Evolutionary conservation across 2,329 filamentous ascomycete species (phyloP).

Genomic region (Acrodontium crateriforme): DNA sequence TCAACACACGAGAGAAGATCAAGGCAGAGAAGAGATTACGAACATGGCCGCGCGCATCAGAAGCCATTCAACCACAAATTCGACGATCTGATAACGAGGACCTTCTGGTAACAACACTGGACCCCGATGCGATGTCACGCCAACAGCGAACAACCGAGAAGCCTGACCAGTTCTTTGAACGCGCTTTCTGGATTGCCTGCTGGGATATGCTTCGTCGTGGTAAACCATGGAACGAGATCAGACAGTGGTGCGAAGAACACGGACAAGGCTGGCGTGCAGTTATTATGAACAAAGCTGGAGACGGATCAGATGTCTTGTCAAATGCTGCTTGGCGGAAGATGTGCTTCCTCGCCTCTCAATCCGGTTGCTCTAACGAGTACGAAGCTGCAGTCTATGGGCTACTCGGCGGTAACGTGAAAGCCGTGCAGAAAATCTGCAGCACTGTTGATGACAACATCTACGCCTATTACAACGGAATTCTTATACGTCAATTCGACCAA

Average conservation of each 20-base stretch:
- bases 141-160: slow-evolving; percentile 64
- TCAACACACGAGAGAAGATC: slow-evolving; percentile 79
- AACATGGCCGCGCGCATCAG: slow-evolving; percentile 30
- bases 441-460: slow-evolving; percentile 82
- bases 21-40: slow-evolving; percentile 78
- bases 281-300: slow-evolving; percentile 50
- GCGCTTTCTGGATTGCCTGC: slow-evolving; percentile 83
- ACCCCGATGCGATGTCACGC: slow-evolving; percentile 76
- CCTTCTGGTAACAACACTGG: slow-evolving; percentile 69
- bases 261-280: slow-evolving; percentile 84
- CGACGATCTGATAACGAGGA: slow-evolving; percentile 39
- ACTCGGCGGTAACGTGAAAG: slow-evolving; percentile 69
- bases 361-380: slow-evolving; percentile 57
- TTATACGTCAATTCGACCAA: slow-evolving; percentile 65
- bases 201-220: slow-evolving; percentile 86
- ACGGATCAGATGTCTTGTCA: slow-evolving; percentile 31
- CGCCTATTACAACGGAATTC: slow-evolving; percentile 71
- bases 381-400: slow-evolving; percentile 85
- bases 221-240: slow-evolving; percentile 57
- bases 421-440: slow-evolving; percentile 61
- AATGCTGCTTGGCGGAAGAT: slow-evolving; percentile 51
- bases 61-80: slow-evolving; percentile 38
- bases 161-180: slow-evolving; percentile 78
- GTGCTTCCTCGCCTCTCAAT: slow-evolving; percentile 56
- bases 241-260: slow-evolving; percentile 73